These are phyloP conservation scores for Claviceps monticola DNA, from an alignment of 2,329 filamentous ascomycete genomes.

Conservation along the genomic window DNA sequence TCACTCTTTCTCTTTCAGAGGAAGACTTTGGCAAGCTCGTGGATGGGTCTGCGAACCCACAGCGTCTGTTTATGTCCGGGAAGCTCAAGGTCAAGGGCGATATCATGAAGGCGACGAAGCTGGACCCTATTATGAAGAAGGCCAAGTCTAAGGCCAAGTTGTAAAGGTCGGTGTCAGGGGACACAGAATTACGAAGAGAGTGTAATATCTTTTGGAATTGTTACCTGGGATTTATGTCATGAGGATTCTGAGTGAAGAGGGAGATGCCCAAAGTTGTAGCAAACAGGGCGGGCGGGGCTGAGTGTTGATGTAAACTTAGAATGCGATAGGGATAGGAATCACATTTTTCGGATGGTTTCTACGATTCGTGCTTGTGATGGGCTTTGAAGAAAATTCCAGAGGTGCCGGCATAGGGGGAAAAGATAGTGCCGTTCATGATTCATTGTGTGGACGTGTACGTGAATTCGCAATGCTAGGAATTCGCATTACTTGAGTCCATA, in stretches of 20 bases:
- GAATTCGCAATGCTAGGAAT: too few relatives aligned
- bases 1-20: conserved; percentile 76
- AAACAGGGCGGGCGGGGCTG: too few relatives aligned
- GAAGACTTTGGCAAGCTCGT: conserved; percentile 77
- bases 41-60: conserved; percentile 78
- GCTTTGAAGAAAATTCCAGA: too few relatives aligned
- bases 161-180: conserved; percentile 29
- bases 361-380: too few relatives aligned
- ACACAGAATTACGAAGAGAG: neutral
- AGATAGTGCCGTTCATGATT: too few relatives aligned
- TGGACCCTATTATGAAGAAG: conserved; percentile 86
- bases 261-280: too few relatives aligned
- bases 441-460: too few relatives aligned
- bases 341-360: too few relatives aligned
- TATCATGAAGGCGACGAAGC: conserved; percentile 96
- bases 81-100: conserved; percentile 98
- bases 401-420: too few relatives aligned
- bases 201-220: neutral
- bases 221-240: neutral
- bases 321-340: too few relatives aligned
- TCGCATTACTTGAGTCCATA: too few relatives aligned
- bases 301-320: too few relatives aligned
- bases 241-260: neutral
- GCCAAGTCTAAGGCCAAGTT: conserved; percentile 74
- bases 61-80: conserved; percentile 93